Evolutionary conservation across 345 rosid species (phyloP).

Genomic region (Triadica sebifera): DNA sequence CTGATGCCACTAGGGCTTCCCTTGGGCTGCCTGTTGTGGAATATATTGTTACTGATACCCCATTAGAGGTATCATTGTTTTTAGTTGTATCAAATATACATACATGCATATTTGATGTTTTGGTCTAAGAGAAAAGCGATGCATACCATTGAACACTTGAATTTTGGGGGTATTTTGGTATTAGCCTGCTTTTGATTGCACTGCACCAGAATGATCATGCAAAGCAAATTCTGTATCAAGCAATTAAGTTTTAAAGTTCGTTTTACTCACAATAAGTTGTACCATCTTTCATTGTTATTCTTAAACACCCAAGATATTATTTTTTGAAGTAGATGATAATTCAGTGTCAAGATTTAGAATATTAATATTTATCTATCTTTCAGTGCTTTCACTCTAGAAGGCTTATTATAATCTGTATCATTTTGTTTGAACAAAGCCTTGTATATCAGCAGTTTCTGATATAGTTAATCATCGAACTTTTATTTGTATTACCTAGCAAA

Average conservation of each 20-base stretch:
- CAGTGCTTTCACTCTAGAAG: not conserved
- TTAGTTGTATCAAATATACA: not conserved
- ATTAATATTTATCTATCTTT: not conserved
- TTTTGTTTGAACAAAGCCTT: not conserved
- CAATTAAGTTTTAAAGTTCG: not conserved
- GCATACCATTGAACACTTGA: not conserved
- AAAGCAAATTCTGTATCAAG: not conserved
- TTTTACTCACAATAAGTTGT: not conserved
- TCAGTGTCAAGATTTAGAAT: not conserved
- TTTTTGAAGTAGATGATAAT: not conserved
- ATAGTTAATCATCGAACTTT: not conserved
- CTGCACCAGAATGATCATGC: not conserved
- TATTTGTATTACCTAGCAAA: not conserved
- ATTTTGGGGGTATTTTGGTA: not conserved
- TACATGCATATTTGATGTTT: not conserved
- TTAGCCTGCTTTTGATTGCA: not conserved
- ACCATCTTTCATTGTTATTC: not conserved
- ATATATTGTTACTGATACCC: constrained; percentile 46
- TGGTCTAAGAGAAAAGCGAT: not conserved
- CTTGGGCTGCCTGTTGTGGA: constrained; percentile 65
- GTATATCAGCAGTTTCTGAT: not conserved
- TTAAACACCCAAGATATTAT: not conserved
- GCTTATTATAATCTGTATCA: not conserved
- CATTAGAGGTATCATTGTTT: constrained; percentile 34
- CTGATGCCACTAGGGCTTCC: constrained; percentile 72